Percentiles rank a stretch among this genome's conserved stretches.
Evolutionary conservation across 208 protist genomes (phyloP).

Genomic region (Porcisia hertigi): DNA sequence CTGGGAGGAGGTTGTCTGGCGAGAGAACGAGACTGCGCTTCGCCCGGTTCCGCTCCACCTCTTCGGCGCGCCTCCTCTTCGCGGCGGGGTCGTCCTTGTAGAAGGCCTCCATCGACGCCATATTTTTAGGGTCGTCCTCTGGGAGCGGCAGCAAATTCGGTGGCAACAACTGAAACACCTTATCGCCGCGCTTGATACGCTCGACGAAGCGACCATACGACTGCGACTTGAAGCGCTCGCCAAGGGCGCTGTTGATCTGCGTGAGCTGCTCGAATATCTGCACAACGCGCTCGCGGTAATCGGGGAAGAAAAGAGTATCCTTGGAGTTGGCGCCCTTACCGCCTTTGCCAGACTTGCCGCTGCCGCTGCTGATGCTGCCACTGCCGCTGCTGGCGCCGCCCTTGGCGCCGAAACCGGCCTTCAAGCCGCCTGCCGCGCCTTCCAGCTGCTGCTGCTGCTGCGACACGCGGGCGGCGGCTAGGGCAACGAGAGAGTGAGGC

Average conservation of each 20-base stretch:
- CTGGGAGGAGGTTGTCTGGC: slow-evolving; percentile 34
- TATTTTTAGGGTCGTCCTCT: slow-evolving; percentile 37
- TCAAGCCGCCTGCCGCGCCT: neutral
- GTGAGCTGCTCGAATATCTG: slow-evolving; percentile 77
- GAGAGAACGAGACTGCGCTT: slow-evolving; percentile 44
- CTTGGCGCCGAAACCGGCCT: neutral
- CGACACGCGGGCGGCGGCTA: neutral
- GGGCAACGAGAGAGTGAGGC: neutral
- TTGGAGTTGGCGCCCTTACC: slow-evolving; percentile 13
- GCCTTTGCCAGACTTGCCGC: neutral
- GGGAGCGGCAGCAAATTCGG: slow-evolving; percentile 67
- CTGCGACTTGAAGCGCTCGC: slow-evolving; percentile 78
- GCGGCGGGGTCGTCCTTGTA: slow-evolving; percentile 10
- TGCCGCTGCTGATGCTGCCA: neutral
- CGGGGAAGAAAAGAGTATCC: slow-evolving; percentile 55
- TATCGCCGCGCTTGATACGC: slow-evolving; percentile 62
- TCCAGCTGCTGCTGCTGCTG: slow-evolving; percentile 2
- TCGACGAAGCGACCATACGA: slow-evolving; percentile 69
- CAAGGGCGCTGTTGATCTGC: slow-evolving; percentile 76
- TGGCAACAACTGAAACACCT: slow-evolving; percentile 65
- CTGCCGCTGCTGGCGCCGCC: neutral
- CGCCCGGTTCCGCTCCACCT: slow-evolving; percentile 38
- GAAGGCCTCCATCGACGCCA: slow-evolving; percentile 2
- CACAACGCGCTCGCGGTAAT: slow-evolving; percentile 78
- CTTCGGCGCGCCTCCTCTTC: slow-evolving; percentile 8